Evolutionary conservation across 768 basidiomycete species (phyloP), one percentile per base, ranked within the genome.

Genomic region (Hemileccinum impolitum): DNA sequence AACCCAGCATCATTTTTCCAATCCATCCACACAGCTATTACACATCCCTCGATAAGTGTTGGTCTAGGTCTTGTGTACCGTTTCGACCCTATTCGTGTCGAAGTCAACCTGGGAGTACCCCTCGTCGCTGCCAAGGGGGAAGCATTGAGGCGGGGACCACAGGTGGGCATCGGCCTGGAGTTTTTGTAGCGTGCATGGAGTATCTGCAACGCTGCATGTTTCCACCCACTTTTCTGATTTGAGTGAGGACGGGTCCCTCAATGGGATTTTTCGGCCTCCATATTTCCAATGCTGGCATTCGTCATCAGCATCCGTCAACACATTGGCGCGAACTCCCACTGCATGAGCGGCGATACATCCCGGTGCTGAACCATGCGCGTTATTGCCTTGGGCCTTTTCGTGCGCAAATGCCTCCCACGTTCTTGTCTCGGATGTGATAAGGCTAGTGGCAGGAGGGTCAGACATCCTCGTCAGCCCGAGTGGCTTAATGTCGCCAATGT

Each of bases 51-150:
- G 0, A 70, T 94, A 40, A 87, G 88, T 3, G 88, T 79, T 1
- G 93, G 93, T 7, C 58, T 93, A 12, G 94, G 93, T 4, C 69
- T 96, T 14, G 78, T 94, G 28, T 94, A 93, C 61, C 75, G 82
- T 31, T 84, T 93, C 55, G 86, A 90, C 51, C 86, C 90, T 5
- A 75, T 91, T 17, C 76, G 94, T n/a, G 75, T 92, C 23, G 94
- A 96, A 67, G 73, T 91, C 50, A 95, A 94, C 65, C 79, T 95
- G 53, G 90, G 92, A 7, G 74, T 95, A 31, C 93, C 93, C 6
- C 72, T 96, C 3, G 77, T 85, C 3, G 79, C 81, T 2, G 80
- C 79, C 39, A 78, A 73, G 58, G 81, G 79, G 47, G 92, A 90
- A 65, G 81, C 81, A 9, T 58, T 68, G 47, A 75, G 80, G 59